Conservation (phyloP, 495 filamentous ascomycete genomes). For the Xanthoparmelia taractica region DNA sequence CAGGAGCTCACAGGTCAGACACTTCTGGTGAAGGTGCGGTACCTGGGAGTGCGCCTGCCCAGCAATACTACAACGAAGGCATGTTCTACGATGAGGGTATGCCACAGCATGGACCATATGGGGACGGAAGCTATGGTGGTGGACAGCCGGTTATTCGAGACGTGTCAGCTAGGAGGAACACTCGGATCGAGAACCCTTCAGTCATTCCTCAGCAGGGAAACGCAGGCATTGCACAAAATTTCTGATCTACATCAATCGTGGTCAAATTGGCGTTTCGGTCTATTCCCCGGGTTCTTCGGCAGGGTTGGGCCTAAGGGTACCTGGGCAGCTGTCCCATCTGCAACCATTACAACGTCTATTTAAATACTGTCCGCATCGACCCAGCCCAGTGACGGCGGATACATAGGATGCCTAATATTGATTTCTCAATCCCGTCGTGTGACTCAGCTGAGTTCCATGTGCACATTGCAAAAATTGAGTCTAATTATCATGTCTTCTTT, state of each 20-base stretch:
- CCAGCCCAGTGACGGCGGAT: conserved; percentile 5
- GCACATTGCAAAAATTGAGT: conserved; percentile 11
- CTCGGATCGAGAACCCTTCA: conserved; percentile 80
- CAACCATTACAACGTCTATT: conserved; percentile 10
- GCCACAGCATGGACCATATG: conserved; percentile 49
- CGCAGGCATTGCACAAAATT: conserved; percentile 97
- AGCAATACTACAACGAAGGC: conserved; percentile 45
- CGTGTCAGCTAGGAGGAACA: conserved; percentile 82
- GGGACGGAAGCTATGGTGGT: conserved; percentile 46
- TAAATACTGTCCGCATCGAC: conserved; percentile 9
- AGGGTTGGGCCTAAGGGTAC: conserved; percentile 11
- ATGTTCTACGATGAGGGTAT: conserved; percentile 50
- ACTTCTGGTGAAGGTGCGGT: conserved; percentile 66
- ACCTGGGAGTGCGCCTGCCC: conserved; percentile 40
- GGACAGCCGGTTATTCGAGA: conserved; percentile 85
- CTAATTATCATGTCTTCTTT: not conserved
- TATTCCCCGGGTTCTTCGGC: not conserved
- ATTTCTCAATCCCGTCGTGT: not conserved
- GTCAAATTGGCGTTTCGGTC: conserved; percentile 12
- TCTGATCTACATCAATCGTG: conserved; percentile 41
- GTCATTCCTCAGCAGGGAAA: conserved; percentile 84
- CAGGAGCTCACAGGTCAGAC: conserved; percentile 72
- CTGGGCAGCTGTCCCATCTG: conserved; percentile 8
- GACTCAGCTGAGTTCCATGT: not conserved
- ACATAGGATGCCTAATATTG: conserved; percentile 1